A percentile compares a stretch with the other conserved stretches of the same genome.
These are phyloP conservation scores for Erigeron canadensis DNA, from an alignment of 129 eudicot genomes.

Conservation along the genomic window DNA sequence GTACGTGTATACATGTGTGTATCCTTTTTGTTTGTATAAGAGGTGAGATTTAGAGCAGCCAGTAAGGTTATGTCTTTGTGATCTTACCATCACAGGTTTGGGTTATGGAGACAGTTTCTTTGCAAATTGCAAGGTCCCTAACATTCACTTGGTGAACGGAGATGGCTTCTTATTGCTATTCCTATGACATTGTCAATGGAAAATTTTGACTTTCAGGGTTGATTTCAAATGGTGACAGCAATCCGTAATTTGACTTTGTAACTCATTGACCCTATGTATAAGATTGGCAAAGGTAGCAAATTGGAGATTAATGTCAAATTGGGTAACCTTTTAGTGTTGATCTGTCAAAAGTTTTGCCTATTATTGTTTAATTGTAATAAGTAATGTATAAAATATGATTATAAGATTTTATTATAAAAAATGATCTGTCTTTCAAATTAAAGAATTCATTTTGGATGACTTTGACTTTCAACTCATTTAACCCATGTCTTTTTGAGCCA, in stretches of 20 bases:
- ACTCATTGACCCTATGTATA: slow-evolving; percentile 1
- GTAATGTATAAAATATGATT: neutral
- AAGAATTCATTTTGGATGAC: neutral
- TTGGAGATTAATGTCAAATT: neutral
- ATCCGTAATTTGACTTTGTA: slow-evolving; percentile 3
- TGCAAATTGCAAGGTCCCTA: slow-evolving; percentile 8
- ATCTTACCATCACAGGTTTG: slow-evolving; percentile 26
- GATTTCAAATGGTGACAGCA: neutral
- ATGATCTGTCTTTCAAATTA: neutral
- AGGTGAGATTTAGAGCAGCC: neutral
- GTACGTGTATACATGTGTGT: neutral
- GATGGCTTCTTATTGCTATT: slow-evolving; percentile 13
- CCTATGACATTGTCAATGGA: neutral
- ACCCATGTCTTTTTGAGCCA: neutral
- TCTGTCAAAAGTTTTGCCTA: neutral
- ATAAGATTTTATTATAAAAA: neutral
- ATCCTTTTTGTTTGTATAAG: neutral
- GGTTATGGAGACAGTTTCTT: slow-evolving; percentile 14
- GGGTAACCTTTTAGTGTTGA: slow-evolving; percentile 14
- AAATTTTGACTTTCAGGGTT: neutral
- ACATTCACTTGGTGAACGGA: slow-evolving; percentile 6
- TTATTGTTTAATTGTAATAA: neutral
- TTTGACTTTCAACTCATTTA: slow-evolving; percentile 11
- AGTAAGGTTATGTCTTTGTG: slow-evolving; percentile 27
- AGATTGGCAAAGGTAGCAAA: neutral